A percentile compares a stretch with the other conserved stretches of the same genome.
Conservation (phyloP, 768 basidiomycete species). For the Clavulina sp. region DNA sequence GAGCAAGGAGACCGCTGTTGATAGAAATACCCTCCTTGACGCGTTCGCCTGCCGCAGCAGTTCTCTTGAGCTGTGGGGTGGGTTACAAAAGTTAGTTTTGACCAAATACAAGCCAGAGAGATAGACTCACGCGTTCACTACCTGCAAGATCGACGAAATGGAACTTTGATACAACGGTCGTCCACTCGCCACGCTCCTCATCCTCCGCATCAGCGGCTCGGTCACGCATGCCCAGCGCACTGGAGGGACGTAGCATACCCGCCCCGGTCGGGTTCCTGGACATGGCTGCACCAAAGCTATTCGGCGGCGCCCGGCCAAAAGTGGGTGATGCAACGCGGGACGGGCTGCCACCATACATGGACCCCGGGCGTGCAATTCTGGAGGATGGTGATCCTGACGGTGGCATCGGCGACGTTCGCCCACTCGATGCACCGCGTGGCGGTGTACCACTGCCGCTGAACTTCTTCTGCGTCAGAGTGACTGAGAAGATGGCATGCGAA, state of each 20-base stretch:
- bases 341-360: constrained; percentile 37
- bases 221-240: constrained; percentile 43
- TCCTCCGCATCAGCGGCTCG: constrained; percentile 21
- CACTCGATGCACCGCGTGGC: constrained; percentile 32
- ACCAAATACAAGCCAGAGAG: background rate
- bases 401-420: constrained; percentile 48
- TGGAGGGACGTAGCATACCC: constrained; percentile 51
- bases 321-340: constrained; percentile 59
- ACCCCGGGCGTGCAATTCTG: constrained; percentile 68
- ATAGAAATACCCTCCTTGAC: constrained; percentile 99
- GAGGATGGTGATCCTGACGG: constrained; percentile 54
- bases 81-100: constrained; percentile 12
- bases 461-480: constrained; percentile 85
- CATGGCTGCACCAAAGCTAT: constrained; percentile 62
- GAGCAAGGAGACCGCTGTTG: constrained; percentile 87
- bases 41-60: constrained; percentile 86
- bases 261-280: constrained; percentile 29
- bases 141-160: constrained; percentile 98
- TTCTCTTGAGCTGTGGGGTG: constrained; percentile 64
- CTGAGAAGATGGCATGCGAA: constrained; percentile 96
- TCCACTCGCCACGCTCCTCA: constrained; percentile 65
- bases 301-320: constrained; percentile 59
- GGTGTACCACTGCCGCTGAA: constrained; percentile 48
- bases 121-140: constrained; percentile 62
- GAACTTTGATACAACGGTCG: constrained; percentile 85